Evolutionary conservation across 768 basidiomycete species (phyloP), one percentile per base, ranked within the genome.

Genomic region (Calvatia gigantea): DNA sequence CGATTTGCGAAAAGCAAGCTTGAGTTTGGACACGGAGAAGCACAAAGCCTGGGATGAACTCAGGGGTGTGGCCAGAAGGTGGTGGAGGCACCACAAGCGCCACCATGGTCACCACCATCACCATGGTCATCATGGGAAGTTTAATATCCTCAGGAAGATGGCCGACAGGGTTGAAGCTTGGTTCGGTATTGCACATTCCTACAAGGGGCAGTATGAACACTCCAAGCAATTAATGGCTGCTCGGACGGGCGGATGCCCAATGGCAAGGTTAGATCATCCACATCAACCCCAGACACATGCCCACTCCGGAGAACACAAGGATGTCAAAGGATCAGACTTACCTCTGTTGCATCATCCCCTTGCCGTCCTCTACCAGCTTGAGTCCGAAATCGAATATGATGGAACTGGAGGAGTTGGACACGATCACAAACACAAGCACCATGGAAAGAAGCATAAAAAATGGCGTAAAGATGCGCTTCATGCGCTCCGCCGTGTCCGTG

Each of bases 1-100:
- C 23, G 63, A 67, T 25, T 67, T 87, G 19, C 78, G 80, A 60
- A 54, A 57, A 19, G 76, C 81, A 29, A 86, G 84, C 65, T 55
- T 67, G 14, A 67, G 70, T 33, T 75, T 88, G 31, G 86, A 87
- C 60, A 67, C 70, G 15, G 85, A 86, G 65, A 87, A 83, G 61
- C 53, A 12, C 1, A 67, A 71, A 28, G 85, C 81, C 0, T 80
- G 83, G 67, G 64, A 72, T 53, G 69, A 74, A 27, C 74, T 87
- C 61, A 72, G 64, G 52, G 70, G 74, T 52, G 63, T 82, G 15
- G 58, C 84, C 14, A 56, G 57, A 19, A 61, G 62, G 37, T 61
- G 58, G 37, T 72, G 64, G 58, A 68, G 69, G 52, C 65, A 60
- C 27, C 57, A 57, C n/a, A 60, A 57, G 41, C 41, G 39, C 23